These are phyloP conservation scores for Neopestalotiopsis rosae DNA, from an alignment of 2,329 filamentous ascomycete species.

Conservation along the genomic window DNA sequence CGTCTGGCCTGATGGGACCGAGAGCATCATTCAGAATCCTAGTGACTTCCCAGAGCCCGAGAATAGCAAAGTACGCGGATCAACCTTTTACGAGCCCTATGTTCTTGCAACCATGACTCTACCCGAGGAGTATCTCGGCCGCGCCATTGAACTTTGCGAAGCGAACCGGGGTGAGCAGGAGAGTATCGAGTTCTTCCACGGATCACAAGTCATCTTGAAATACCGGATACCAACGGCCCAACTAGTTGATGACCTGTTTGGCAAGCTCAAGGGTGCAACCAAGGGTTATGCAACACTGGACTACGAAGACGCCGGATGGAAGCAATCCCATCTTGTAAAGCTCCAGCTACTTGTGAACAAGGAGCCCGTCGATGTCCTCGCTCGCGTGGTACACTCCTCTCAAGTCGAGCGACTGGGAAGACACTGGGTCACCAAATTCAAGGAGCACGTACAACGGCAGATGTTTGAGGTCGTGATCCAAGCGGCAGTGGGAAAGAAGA, in stretches of 20 bases:
- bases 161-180: conserved; percentile 85
- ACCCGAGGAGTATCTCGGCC: conserved; percentile 91
- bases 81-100: conserved; percentile 57
- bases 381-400: conserved; percentile 83
- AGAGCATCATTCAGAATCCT: conserved; percentile 83
- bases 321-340: conserved; percentile 80
- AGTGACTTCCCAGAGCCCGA: conserved; percentile 81
- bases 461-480: conserved; percentile 98
- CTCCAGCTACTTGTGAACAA: conserved; percentile 95
- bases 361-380: conserved; percentile 88
- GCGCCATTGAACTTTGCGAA: conserved; percentile 95
- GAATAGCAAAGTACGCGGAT: conserved; percentile 48
- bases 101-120: conserved; percentile 82
- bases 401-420: conserved; percentile 83
- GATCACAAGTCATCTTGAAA: conserved; percentile 91
- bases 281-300: conserved; percentile 96
- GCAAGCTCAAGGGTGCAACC: conserved; percentile 90
- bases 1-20: conserved; percentile 76
- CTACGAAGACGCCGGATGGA: conserved; percentile 94
- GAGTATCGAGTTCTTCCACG: conserved; percentile 88
- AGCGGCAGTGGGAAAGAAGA: conserved; percentile 79
- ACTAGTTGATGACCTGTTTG: conserved; percentile 95
- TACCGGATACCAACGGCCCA: conserved; percentile 89
- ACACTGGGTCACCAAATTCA: conserved; percentile 94
- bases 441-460: conserved; percentile 93